Conservation (phyloP, 1,284 basidiomycete species). For the Austroboletus olivaceoglutinosus region DNA sequence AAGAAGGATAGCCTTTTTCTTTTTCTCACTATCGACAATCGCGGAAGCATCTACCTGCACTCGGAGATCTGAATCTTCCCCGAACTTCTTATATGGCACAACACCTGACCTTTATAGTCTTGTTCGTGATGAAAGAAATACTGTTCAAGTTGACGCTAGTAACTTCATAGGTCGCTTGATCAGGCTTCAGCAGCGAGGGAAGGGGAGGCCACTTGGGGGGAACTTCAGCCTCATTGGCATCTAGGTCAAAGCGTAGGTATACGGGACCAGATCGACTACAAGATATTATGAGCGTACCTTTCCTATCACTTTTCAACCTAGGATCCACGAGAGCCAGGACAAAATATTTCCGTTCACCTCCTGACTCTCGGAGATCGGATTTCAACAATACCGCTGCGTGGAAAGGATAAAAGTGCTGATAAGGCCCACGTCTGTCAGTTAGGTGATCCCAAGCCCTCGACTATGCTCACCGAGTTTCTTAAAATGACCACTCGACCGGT, state of each 20-base stretch:
- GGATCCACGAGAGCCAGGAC: conserved; percentile 75
- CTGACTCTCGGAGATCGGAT: conserved; percentile 54
- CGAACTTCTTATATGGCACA: background rate
- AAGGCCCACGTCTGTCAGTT: conserved; percentile 2
- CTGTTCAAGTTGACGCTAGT: conserved; percentile 68
- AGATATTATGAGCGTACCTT: conserved; percentile 42
- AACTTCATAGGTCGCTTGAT: conserved; percentile 70
- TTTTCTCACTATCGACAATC: conserved; percentile 54
- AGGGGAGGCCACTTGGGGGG: conserved; percentile 76
- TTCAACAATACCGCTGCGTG: conserved; percentile 80
- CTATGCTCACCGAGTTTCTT: conserved; percentile 69
- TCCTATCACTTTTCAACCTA: conserved; percentile 54
- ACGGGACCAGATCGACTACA: background rate
- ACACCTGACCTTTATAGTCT: conserved; percentile 63
- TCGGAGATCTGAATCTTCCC: conserved; percentile 7
- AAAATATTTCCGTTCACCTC: conserved; percentile 59
- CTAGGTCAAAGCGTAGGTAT: conserved; percentile 36
- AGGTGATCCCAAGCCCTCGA: background rate
- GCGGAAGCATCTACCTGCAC: conserved; percentile 67
- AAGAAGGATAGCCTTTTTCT: conserved; percentile 63
- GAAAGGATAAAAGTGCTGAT: conserved; percentile 73
- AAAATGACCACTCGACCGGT: conserved; percentile 84
- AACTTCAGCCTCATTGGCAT: conserved; percentile 57
- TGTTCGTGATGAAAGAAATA: conserved; percentile 74
- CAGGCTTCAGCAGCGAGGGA: conserved; percentile 46